Evolutionary conservation across 2,329 filamentous ascomycete species (phyloP).

Genomic region (Arthrobotrys sphaeroides): DNA sequence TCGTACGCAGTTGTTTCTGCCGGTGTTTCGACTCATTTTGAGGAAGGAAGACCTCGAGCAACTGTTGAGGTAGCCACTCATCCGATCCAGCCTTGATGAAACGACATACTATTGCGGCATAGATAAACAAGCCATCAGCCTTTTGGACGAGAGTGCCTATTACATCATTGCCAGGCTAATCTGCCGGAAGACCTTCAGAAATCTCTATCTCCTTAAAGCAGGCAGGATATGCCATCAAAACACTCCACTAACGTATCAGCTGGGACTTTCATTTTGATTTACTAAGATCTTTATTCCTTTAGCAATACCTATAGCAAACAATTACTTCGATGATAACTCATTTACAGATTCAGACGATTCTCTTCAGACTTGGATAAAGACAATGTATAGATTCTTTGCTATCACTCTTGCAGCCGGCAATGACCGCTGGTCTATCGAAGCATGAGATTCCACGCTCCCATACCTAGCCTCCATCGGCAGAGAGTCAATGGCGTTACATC

Average conservation of each 20-base stretch:
- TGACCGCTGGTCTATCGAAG: slow-evolving; percentile 14
- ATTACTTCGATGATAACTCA: too few relatives aligned
- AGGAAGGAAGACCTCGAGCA: slow-evolving; percentile 1
- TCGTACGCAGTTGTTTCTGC: neutral
- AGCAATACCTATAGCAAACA: too few relatives aligned
- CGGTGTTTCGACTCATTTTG: neutral
- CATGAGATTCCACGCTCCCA: slow-evolving; percentile 10
- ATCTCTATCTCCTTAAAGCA: neutral
- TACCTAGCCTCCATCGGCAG: slow-evolving; percentile 10
- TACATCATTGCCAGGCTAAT: neutral
- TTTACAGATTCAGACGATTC: too few relatives aligned
- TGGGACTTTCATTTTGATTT: too few relatives aligned
- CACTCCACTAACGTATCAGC: too few relatives aligned
- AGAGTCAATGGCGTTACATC: slow-evolving; percentile 5
- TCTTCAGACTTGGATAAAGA: too few relatives aligned
- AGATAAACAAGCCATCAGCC: slow-evolving; percentile 1
- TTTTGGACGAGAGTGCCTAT: neutral
- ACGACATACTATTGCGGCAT: slow-evolving; percentile 9
- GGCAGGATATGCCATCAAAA: too few relatives aligned
- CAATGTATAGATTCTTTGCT: slow-evolving; percentile 1
- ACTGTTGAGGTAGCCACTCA: neutral
- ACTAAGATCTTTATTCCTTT: too few relatives aligned
- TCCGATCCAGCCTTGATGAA: neutral
- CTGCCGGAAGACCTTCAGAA: neutral
- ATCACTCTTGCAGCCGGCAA: neutral